phyloP scores from a whole-genome alignment of 805 yeast genomes.

The Barnettozyma populi region DNA sequence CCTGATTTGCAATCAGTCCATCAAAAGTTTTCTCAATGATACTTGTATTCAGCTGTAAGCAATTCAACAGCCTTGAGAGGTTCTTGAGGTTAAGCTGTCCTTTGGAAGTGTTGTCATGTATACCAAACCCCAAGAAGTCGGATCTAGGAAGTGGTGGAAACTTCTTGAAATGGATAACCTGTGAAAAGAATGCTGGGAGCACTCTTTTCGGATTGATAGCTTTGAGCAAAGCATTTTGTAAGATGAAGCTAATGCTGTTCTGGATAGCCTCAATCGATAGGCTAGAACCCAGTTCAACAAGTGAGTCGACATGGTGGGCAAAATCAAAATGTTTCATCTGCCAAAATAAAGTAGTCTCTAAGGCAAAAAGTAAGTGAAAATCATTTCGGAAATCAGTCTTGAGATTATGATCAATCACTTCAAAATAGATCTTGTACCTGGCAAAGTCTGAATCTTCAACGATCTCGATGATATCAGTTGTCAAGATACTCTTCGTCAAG shows the following conservation, averaged over 20 bases:
- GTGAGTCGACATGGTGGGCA: conserved; percentile 9
- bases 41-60: conserved; percentile 9
- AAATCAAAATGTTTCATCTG: conserved; percentile 12
- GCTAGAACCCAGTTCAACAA: conserved; percentile 20
- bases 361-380: conserved; percentile 12
- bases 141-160: conserved; percentile 26
- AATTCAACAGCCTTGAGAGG: conserved; percentile 11
- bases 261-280: conserved; percentile 18
- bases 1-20: conserved; percentile 4
- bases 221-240: conserved; percentile 12
- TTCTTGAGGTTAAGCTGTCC: conserved; percentile 14
- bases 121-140: conserved; percentile 15
- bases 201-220: conserved; percentile 13
- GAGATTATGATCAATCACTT: conserved; percentile 23
- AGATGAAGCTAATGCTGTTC: conserved; percentile 14
- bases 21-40: conserved; percentile 10
- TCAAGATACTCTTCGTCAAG: conserved; percentile 6
- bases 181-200: conserved; percentile 7
- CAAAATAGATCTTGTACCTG: conserved; percentile 22
- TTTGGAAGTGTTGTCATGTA: conserved; percentile 4
- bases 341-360: conserved; percentile 11
- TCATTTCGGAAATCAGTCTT: conserved; percentile 17
- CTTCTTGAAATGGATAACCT: conserved; percentile 11
- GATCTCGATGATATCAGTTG: conserved; percentile 14
- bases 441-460: conserved; percentile 16